These are phyloP conservation scores for Funneliformis caledonium DNA, from an alignment of 371 early-diverging fungal species.

Conservation along the genomic window DNA sequence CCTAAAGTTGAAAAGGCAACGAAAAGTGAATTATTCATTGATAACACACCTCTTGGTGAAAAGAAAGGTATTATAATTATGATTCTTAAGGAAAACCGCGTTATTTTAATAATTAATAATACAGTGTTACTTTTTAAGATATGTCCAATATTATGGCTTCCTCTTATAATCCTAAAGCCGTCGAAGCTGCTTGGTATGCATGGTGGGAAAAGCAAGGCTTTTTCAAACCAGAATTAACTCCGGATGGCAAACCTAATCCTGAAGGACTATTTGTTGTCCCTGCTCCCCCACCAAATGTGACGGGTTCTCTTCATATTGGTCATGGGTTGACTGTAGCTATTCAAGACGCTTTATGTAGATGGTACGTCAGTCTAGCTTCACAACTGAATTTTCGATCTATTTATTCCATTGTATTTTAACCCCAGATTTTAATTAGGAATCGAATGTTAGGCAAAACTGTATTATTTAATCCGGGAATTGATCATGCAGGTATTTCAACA, in stretches of 20 bases:
- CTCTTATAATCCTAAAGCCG: slow-evolving; percentile 90
- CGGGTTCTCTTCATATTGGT: slow-evolving; percentile 98
- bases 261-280: slow-evolving; percentile 93
- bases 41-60: slow-evolving; percentile 87
- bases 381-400: neutral
- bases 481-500: slow-evolving; percentile 99
- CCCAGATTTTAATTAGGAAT: slow-evolving; percentile 61
- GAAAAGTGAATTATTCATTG: slow-evolving; percentile 64
- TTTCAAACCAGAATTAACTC: slow-evolving; percentile 86
- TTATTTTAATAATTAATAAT: neutral
- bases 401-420: slow-evolving; percentile 6
- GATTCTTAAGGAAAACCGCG: neutral
- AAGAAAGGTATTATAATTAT: slow-evolving; percentile 75
- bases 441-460: slow-evolving; percentile 97
- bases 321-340: slow-evolving; percentile 98
- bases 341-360: slow-evolving; percentile 97
- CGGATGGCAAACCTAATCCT: slow-evolving; percentile 73
- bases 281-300: slow-evolving; percentile 99
- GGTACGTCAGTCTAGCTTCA: slow-evolving; percentile 53
- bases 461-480: slow-evolving; percentile 97
- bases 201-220: slow-evolving; percentile 92
- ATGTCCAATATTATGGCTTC: slow-evolving; percentile 80
- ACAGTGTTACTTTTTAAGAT: slow-evolving; percentile 53
- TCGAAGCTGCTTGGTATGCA: slow-evolving; percentile 97
- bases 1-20: slow-evolving; percentile 56